phyloP scores from a whole-genome alignment of 2,329 filamentous ascomycete species.

The Cladophialophora chaetospira region DNA sequence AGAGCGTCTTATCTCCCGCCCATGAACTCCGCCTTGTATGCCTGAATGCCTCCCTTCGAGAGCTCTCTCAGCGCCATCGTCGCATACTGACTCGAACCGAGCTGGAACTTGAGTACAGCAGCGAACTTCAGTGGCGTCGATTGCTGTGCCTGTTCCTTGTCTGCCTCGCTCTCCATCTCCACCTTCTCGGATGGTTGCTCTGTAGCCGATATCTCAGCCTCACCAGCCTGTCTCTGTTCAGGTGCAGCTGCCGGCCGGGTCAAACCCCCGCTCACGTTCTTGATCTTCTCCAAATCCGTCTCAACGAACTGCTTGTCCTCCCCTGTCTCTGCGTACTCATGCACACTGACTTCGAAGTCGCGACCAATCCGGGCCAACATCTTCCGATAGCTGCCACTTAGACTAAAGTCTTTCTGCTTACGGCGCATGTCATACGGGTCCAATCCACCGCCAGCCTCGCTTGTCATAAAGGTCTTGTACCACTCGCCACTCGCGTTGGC shows the following conservation, averaged over 20 bases:
- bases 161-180: background rate
- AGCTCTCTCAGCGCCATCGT: conserved; percentile 81
- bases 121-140: conserved; percentile 28
- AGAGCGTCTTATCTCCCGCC: conserved; percentile 42
- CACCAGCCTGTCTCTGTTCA: too few relatives aligned
- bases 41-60: conserved; percentile 67
- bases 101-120: conserved; percentile 65
- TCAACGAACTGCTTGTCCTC: conserved; percentile 78
- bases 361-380: conserved; percentile 71
- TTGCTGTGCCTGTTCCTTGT: background rate
- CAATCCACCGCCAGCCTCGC: conserved; percentile 72
- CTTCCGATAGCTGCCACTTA: conserved; percentile 87
- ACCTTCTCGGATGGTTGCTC: background rate
- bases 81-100: conserved; percentile 79
- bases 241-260: too few relatives aligned
- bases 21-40: conserved; percentile 65
- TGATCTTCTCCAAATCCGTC: conserved; percentile 77
- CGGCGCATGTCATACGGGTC: conserved; percentile 87
- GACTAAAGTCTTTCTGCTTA: conserved; percentile 79
- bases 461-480: conserved; percentile 84
- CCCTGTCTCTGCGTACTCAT: conserved; percentile 63
- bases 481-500: conserved; percentile 78
- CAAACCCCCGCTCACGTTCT: too few relatives aligned
- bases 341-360: conserved; percentile 67
- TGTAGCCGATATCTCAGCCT: too few relatives aligned